Percentiles rank a stretch among this genome's conserved stretches.
These are phyloP conservation scores for Pyrenophora seminiperda DNA, from an alignment of 2,329 filamentous ascomycete species.

Conservation along the genomic window DNA sequence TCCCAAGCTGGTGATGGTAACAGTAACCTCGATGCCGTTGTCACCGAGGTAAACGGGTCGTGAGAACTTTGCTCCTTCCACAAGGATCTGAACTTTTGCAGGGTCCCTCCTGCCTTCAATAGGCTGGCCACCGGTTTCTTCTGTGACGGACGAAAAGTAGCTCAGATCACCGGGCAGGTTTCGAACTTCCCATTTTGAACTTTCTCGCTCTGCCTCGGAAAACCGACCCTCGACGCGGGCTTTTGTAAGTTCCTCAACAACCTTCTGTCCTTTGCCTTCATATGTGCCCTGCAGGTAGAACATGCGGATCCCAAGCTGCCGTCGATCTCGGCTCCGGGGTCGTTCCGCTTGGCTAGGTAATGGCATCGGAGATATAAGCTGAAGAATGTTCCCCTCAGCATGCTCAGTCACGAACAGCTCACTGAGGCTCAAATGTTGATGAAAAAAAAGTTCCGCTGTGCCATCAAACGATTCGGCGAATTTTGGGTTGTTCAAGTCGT, in stretches of 20 bases:
- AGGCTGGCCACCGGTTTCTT: constrained; percentile 68
- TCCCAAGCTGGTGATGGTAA: constrained; percentile 63
- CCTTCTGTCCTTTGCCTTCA: constrained; percentile 75
- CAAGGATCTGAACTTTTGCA: constrained; percentile 71
- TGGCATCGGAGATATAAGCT: constrained; percentile 65
- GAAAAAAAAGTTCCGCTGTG: constrained; percentile 70
- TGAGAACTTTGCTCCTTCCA: constrained; percentile 71
- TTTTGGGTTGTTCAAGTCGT: constrained; percentile 82
- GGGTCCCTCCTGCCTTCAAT: constrained; percentile 69
- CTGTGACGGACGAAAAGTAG: constrained; percentile 70
- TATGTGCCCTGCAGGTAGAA: constrained; percentile 76
- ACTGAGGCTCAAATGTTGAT: constrained; percentile 71
- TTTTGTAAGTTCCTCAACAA: constrained; percentile 84
- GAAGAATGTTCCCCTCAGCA: constrained; percentile 65
- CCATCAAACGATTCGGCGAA: constrained; percentile 41
- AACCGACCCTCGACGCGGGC: constrained; percentile 86
- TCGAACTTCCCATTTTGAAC: constrained; percentile 78
- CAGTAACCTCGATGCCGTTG: constrained; percentile 70
- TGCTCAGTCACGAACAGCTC: constrained; percentile 74
- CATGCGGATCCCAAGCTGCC: constrained; percentile 43
- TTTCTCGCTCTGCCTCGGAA: constrained; percentile 80
- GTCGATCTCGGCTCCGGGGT: constrained; percentile 41
- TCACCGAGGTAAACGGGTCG: constrained; percentile 55
- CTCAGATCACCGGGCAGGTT: constrained; percentile 63
- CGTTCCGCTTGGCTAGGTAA: constrained; percentile 31